These are phyloP conservation scores for Funneliformis caledonium DNA, from an alignment of 371 early-diverging fungal genomes.

Conservation along the genomic window DNA sequence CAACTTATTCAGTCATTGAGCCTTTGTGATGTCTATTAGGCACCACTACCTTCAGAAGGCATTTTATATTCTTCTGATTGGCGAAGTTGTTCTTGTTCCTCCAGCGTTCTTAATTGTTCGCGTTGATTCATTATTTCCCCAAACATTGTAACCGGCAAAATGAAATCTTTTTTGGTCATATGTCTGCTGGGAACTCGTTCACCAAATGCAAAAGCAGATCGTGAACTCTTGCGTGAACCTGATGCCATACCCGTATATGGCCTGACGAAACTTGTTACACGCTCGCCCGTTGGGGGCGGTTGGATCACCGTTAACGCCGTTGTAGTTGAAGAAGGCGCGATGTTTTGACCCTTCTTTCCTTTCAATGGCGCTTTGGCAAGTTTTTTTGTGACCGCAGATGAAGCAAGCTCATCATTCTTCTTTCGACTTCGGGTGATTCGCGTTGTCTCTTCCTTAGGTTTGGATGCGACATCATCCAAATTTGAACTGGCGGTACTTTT, in stretches of 20 bases:
- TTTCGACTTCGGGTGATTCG: conserved; percentile 23
- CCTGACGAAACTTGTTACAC: conserved; percentile 19
- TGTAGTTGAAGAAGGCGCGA: not conserved
- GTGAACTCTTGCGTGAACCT: conserved; percentile 30
- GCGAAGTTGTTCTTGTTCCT: not conserved
- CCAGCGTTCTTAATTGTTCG: conserved; percentile 4
- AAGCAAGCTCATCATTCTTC: not conserved
- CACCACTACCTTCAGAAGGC: not conserved
- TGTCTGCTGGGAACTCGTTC: not conserved
- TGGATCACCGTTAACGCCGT: too few relatives aligned
- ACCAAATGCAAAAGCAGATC: conserved; percentile 34
- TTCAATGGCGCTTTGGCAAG: not conserved
- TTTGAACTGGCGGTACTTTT: not conserved
- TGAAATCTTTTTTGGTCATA: not conserved
- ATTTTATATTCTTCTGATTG: not conserved
- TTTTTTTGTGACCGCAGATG: not conserved
- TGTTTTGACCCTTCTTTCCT: not conserved
- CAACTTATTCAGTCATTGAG: not conserved
- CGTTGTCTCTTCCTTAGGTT: not conserved
- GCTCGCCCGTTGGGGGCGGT: not conserved
- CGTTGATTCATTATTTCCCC: conserved; percentile 21
- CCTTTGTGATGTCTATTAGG: not conserved
- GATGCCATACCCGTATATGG: conserved; percentile 28
- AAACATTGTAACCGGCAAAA: conserved; percentile 8
- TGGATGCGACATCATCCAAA: not conserved